phyloP scores from a whole-genome alignment of 163 green algal species.

The Chlorella variabilis region DNA sequence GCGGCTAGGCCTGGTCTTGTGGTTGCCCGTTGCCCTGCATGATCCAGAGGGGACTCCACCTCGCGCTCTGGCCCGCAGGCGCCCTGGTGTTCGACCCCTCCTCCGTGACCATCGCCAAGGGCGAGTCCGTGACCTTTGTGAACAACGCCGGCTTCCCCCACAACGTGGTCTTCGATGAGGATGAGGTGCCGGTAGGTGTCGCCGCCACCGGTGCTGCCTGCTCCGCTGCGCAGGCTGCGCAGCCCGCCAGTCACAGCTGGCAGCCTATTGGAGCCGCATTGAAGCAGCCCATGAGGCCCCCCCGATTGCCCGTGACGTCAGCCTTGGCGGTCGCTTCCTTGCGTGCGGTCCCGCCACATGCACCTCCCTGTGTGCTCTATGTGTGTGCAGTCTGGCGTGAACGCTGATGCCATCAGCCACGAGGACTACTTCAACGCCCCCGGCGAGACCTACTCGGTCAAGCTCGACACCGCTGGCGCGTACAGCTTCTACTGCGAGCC shows the following conservation, averaged over 20 bases:
- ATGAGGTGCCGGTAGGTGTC: constrained; percentile 82
- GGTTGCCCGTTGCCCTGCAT: too few species aligned
- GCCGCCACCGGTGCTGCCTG: background rate
- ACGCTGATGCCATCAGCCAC: constrained; percentile 88
- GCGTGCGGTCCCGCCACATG: too few species aligned
- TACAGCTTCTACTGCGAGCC: constrained; percentile 99
- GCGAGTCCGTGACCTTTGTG: constrained; percentile 88
- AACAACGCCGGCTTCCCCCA: constrained; percentile 95
- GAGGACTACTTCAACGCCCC: constrained; percentile 96
- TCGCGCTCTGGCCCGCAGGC: constrained; percentile 43
- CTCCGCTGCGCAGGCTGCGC: too few species aligned
- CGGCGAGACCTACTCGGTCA: constrained; percentile 86
- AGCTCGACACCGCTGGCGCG: constrained; percentile 80
- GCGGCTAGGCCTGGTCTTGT: background rate
- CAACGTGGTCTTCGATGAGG: constrained; percentile 99
- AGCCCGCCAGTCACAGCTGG: too few species aligned
- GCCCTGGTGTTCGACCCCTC: constrained; percentile 90
- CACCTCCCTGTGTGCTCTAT: too few species aligned
- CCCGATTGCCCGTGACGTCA: too few species aligned
- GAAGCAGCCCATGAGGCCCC: too few species aligned
- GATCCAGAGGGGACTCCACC: background rate
- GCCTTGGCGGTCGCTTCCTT: too few species aligned
- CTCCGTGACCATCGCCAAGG: constrained; percentile 76
- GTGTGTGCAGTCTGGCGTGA: constrained; percentile 78
- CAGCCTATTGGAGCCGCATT: too few species aligned